Percentiles rank a stretch among this genome's conserved stretches.
Evolutionary conservation across 2,329 filamentous ascomycete species (phyloP).

Genomic region (Xylariaceae sp.): DNA sequence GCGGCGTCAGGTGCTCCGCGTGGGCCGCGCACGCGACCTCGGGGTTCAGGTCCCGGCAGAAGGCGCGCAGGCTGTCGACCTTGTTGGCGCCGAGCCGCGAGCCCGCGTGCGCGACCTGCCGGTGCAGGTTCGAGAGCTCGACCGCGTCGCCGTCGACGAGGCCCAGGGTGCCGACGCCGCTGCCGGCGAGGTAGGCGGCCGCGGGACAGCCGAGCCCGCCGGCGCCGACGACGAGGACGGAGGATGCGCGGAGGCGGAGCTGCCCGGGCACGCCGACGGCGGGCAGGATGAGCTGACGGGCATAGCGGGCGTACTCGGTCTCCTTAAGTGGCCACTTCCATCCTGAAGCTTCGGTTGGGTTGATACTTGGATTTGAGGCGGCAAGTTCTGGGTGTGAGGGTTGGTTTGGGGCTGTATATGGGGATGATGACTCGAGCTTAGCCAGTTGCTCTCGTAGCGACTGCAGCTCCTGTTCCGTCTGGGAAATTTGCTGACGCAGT

Average conservation of each 20-base stretch:
- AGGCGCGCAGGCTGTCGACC: constrained; percentile 69
- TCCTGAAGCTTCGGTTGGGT: not conserved
- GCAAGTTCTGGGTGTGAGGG: not conserved
- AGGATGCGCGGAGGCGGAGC: constrained; percentile 63
- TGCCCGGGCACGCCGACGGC: constrained; percentile 77
- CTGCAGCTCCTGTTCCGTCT: constrained; percentile 44
- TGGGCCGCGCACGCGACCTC: constrained; percentile 61
- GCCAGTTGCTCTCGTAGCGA: constrained; percentile 42
- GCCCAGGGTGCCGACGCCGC: constrained; percentile 79
- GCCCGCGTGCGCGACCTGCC: constrained; percentile 79
- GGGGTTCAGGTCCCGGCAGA: constrained; percentile 62
- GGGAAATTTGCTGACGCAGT: constrained; percentile 43
- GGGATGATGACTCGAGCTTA: constrained; percentile 30
- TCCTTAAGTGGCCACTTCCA: constrained; percentile 64
- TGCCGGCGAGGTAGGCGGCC: constrained; percentile 85
- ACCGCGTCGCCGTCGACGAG: constrained; percentile 85
- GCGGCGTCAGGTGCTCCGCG: constrained; percentile 59
- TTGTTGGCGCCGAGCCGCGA: constrained; percentile 70
- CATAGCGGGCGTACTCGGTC: constrained; percentile 82
- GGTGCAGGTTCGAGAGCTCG: constrained; percentile 85
- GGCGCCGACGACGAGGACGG: constrained; percentile 77
- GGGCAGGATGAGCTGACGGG: constrained; percentile 84
- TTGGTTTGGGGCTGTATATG: not conserved
- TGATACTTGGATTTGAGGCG: not conserved
- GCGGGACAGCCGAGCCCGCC: constrained; percentile 91